Percentiles rank a stretch among this genome's conserved stretches.
Evolutionary conservation across 2,329 filamentous ascomycete species (phyloP).

Genomic region (Colletotrichum siamense): DNA sequence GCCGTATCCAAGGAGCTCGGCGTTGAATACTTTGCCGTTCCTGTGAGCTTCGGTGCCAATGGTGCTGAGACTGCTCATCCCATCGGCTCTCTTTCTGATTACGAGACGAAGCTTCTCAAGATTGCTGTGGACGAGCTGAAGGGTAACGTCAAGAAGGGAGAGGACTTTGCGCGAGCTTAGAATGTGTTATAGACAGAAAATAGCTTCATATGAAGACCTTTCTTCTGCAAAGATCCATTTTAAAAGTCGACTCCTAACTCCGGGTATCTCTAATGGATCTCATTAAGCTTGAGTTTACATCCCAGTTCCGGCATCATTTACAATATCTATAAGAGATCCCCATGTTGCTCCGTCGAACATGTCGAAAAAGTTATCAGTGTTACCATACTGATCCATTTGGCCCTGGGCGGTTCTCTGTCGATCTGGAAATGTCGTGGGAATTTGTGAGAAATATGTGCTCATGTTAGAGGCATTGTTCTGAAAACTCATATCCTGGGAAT

Average conservation of each 20-base stretch:
- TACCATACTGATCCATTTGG: not conserved
- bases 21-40: conserved; percentile 54
- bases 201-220: not conserved
- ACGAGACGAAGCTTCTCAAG: not conserved
- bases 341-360: conserved; percentile 19
- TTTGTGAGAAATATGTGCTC: not conserved
- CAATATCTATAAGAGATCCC: conserved; percentile 7
- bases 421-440: conserved; percentile 12
- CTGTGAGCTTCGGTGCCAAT: not conserved
- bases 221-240: not conserved
- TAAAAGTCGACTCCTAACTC: not conserved
- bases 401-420: not conserved
- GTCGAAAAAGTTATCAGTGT: not conserved
- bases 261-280: not conserved
- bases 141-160: not conserved
- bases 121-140: not conserved
- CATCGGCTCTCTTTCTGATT: not conserved
- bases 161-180: not conserved
- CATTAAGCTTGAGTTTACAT: not conserved
- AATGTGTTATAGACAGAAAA: not conserved
- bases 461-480: not conserved
- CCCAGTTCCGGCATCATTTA: not conserved
- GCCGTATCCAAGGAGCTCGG: conserved; percentile 60
- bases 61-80: not conserved
- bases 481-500: not conserved